These are phyloP conservation scores for Yarrowia sp. DNA, from an alignment of 805 yeast species.

Conservation along the genomic window DNA sequence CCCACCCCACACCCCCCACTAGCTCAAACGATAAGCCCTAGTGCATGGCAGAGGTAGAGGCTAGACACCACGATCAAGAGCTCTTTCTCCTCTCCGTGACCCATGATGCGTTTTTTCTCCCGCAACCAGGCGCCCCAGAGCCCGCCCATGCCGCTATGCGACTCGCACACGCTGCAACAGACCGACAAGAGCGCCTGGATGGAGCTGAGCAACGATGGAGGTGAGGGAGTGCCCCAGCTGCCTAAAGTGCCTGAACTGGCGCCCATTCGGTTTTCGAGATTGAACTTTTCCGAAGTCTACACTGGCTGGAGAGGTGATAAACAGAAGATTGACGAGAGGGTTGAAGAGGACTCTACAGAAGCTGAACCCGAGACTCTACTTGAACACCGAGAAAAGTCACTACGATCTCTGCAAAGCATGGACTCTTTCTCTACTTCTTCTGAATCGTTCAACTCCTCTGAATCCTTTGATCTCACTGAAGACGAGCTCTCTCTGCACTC, in stretches of 20 bases:
- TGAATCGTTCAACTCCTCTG: background rate
- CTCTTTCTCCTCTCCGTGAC: too few species aligned
- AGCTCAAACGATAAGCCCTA: too few species aligned
- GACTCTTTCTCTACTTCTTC: background rate
- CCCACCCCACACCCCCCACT: too few species aligned
- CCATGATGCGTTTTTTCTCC: background rate
- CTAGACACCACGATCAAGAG: too few species aligned
- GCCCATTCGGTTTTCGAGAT: background rate
- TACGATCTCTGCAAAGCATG: background rate
- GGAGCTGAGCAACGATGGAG: background rate
- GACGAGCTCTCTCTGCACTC: too few species aligned
- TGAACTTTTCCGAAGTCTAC: conserved; percentile 7
- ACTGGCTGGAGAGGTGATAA: background rate
- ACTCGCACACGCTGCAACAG: background rate
- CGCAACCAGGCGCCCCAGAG: background rate
- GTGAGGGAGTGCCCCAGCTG: background rate
- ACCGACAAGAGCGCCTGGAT: background rate
- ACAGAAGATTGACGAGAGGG: background rate
- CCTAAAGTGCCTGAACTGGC: conserved; percentile 10
- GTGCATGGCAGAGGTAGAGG: too few species aligned
- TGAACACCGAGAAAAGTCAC: background rate
- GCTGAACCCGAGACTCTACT: background rate
- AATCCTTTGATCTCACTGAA: too few species aligned
- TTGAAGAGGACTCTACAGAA: background rate
- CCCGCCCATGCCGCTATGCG: conserved; percentile 9